Conservation (phyloP, 768 basidiomycete genomes). For the Tulasnella sp. region DNA sequence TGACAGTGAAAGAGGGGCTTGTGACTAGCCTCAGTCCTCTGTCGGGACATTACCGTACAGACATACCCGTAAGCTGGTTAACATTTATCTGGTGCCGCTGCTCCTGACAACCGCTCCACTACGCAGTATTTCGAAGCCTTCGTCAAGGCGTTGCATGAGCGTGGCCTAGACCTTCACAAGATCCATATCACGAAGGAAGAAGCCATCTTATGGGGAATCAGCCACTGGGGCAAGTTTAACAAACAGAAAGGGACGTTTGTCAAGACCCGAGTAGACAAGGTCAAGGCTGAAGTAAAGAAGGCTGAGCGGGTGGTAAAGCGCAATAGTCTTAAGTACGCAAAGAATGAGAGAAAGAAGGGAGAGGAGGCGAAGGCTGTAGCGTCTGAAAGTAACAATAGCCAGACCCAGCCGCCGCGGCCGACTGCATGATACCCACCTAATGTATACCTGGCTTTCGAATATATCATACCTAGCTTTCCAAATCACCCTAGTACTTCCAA, state of each 20-base stretch:
- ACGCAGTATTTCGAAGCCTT: constrained; percentile 63
- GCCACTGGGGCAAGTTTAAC: constrained; percentile 53
- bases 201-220: constrained; percentile 61
- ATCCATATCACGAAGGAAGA: constrained; percentile 66
- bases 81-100: not conserved
- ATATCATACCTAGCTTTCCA: not conserved
- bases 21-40: constrained; percentile 65
- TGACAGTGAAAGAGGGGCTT: constrained; percentile 63
- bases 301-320: not conserved
- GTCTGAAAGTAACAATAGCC: not conserved
- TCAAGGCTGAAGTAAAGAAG: constrained; percentile 40
- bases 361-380: not conserved
- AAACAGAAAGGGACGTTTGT: constrained; percentile 47
- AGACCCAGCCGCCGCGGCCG: not conserved
- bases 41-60: constrained; percentile 69
- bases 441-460: not conserved
- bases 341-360: not conserved
- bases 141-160: constrained; percentile 54
- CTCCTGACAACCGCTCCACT: not conserved
- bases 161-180: constrained; percentile 62
- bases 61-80: constrained; percentile 51
- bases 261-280: constrained; percentile 45
- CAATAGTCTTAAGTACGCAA: not conserved
- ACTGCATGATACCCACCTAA: not conserved
- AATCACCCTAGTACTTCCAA: not conserved